Evolutionary conservation across 1,139 yeast genomes (phyloP).

Genomic region (Oligophagozyma castellii): DNA sequence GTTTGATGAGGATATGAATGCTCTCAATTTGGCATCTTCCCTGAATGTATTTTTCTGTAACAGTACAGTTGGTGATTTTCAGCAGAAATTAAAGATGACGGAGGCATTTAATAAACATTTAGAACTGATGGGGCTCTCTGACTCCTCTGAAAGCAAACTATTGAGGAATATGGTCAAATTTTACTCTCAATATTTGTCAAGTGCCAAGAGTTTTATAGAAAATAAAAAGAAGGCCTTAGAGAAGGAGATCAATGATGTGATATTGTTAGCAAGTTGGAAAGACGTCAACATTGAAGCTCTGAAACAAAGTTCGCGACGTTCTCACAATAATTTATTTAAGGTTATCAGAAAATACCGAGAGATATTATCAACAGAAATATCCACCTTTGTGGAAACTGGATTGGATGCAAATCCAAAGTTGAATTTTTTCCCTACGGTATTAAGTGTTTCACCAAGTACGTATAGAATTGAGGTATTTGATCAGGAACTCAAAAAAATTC

Average conservation of each 20-base stretch:
- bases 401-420: slow-evolving; percentile 18
- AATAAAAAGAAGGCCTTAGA: slow-evolving; percentile 42
- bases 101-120: slow-evolving; percentile 48
- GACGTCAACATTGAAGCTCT: slow-evolving; percentile 90
- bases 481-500: slow-evolving; percentile 15
- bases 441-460: no score
- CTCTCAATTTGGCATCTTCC: slow-evolving; percentile 44
- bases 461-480: slow-evolving; percentile 2
- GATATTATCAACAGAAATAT: slow-evolving; percentile 40
- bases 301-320: slow-evolving; percentile 81
- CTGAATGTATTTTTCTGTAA: slow-evolving; percentile 65
- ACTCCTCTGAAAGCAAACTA: slow-evolving; percentile 25
- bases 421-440: not conserved
- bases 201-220: slow-evolving; percentile 33
- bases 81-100: slow-evolving; percentile 41
- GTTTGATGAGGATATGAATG: slow-evolving; percentile 21
- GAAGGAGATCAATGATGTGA: slow-evolving; percentile 73
- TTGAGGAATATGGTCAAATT: slow-evolving; percentile 50
- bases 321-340: slow-evolving; percentile 76
- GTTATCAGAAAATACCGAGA: slow-evolving; percentile 71
- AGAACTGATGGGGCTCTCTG: slow-evolving; percentile 14
- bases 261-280: slow-evolving; percentile 89
- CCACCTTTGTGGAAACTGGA: slow-evolving; percentile 51
- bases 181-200: slow-evolving; percentile 49
- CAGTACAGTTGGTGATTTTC: slow-evolving; percentile 63